phyloP scores from a whole-genome alignment of 108 stramenopile genomes.

The Nitzschia sp. region DNA sequence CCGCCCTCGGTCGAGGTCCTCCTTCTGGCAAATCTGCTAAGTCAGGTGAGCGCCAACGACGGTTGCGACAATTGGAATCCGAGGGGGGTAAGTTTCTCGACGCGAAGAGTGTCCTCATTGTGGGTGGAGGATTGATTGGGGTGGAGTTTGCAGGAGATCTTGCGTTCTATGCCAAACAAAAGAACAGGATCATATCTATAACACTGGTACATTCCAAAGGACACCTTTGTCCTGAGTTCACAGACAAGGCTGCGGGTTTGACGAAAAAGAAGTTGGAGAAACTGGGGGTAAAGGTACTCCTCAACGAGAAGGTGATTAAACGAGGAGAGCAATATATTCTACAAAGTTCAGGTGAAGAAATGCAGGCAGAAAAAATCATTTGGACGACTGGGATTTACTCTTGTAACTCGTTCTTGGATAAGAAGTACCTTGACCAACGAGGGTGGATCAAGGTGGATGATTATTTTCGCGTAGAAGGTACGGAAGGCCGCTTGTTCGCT shows the following conservation, averaged over 20 bases:
- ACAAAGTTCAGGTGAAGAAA: slow-evolving; percentile 4
- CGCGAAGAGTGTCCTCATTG: slow-evolving; percentile 23
- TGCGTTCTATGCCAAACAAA: slow-evolving; percentile 18
- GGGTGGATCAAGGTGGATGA: slow-evolving; percentile 38
- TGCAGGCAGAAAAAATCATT: slow-evolving; percentile 28
- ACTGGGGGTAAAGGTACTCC: slow-evolving; percentile 27
- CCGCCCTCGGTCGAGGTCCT: slow-evolving; percentile 16
- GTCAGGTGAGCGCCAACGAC: not conserved
- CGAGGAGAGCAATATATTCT: slow-evolving; percentile 11
- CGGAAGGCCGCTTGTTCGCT: slow-evolving; percentile 28
- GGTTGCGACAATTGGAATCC: slow-evolving; percentile 12
- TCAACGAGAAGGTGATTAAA: slow-evolving; percentile 25
- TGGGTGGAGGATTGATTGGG: slow-evolving; percentile 43
- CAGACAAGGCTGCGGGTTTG: slow-evolving; percentile 17
- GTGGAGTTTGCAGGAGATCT: slow-evolving; percentile 36
- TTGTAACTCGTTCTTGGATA: slow-evolving; percentile 30
- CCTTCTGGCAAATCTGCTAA: not conserved
- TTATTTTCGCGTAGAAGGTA: slow-evolving; percentile 28
- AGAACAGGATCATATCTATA: slow-evolving; percentile 3
- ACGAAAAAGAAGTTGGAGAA: slow-evolving; percentile 17
- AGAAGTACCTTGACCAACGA: slow-evolving; percentile 8
- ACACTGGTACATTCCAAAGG: slow-evolving; percentile 21
- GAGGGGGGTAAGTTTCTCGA: slow-evolving; percentile 16
- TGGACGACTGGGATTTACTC: slow-evolving; percentile 27
- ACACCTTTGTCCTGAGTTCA: slow-evolving; percentile 13